Evolutionary conservation across 2,329 filamentous ascomycete genomes (phyloP).

Genomic region (Coccinonectria pachysandricola): DNA sequence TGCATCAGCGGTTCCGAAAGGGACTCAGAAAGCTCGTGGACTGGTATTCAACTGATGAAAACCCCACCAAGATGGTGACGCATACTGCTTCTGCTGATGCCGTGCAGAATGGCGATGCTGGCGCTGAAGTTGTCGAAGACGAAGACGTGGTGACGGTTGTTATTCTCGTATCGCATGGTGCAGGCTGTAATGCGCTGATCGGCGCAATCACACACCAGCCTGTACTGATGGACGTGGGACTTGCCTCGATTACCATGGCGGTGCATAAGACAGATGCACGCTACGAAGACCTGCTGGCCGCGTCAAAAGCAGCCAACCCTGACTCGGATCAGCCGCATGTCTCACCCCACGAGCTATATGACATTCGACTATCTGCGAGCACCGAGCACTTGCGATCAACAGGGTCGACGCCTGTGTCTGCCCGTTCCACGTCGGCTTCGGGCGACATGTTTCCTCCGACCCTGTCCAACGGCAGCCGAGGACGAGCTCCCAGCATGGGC

Average conservation of each 20-base stretch:
- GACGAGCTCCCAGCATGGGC: slow-evolving; percentile 16
- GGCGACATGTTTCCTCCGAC: slow-evolving; percentile 20
- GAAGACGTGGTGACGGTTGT: slow-evolving; percentile 67
- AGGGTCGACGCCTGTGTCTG: slow-evolving; percentile 25
- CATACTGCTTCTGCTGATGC: slow-evolving; percentile 26
- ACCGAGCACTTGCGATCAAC: slow-evolving; percentile 57
- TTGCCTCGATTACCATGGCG: slow-evolving; percentile 87
- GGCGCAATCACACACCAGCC: slow-evolving; percentile 86
- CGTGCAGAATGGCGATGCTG: slow-evolving; percentile 19
- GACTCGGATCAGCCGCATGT: slow-evolving; percentile 24
- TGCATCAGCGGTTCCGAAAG: slow-evolving; percentile 82
- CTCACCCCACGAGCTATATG: slow-evolving; percentile 53
- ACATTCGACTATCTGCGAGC: slow-evolving; percentile 64
- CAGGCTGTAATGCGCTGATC: slow-evolving; percentile 91
- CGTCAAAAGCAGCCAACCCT: slow-evolving; percentile 14
- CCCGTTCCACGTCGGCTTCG: slow-evolving; percentile 22
- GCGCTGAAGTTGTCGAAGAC: slow-evolving; percentile 35
- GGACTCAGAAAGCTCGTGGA: slow-evolving; percentile 70
- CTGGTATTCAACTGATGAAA: slow-evolving; percentile 61
- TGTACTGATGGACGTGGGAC: slow-evolving; percentile 78
- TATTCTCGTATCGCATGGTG: slow-evolving; percentile 85
- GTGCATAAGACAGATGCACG: slow-evolving; percentile 44
- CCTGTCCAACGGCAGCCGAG: slow-evolving; percentile 7
- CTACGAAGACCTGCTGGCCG: slow-evolving; percentile 24
- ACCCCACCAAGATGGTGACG: slow-evolving; percentile 41